phyloP scores from a whole-genome alignment of 306 rosid genomes.

The Prunus armeniaca region DNA sequence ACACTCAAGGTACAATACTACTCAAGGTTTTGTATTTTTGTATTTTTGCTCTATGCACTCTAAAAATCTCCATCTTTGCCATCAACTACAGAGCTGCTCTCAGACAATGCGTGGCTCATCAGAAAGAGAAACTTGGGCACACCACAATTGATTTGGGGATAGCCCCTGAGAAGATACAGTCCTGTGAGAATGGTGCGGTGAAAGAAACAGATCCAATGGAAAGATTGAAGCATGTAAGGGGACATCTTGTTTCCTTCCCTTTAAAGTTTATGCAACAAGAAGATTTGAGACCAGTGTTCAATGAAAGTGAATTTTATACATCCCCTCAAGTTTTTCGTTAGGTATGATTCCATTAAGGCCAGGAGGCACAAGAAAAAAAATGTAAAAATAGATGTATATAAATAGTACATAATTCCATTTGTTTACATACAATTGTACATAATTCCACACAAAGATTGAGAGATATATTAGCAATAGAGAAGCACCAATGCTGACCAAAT shows the following conservation, averaged over 20 bases:
- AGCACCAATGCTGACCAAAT: background rate
- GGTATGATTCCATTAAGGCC: background rate
- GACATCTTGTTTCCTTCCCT: constrained; percentile 46
- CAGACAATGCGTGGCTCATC: constrained; percentile 34
- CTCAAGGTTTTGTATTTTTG: background rate
- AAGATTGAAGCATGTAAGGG: constrained; percentile 35
- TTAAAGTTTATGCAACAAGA: constrained; percentile 39
- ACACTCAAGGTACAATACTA: constrained; percentile 34
- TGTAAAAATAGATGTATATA: background rate
- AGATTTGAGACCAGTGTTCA: constrained; percentile 47
- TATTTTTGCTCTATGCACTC: background rate
- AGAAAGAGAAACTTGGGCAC: constrained; percentile 40
- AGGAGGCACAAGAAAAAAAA: background rate
- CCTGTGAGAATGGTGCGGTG: constrained; percentile 20
- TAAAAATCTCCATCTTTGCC: background rate
- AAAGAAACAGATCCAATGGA: constrained; percentile 33
- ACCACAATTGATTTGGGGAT: constrained; percentile 46
- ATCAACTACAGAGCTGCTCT: constrained; percentile 31
- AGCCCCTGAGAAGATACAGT: constrained; percentile 33
- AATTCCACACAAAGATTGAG: background rate
- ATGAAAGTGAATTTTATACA: constrained; percentile 47
- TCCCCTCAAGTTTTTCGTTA: constrained; percentile 46
- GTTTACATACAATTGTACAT: constrained; percentile 4
- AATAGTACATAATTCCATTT: background rate
- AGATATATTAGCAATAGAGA: background rate